phyloP scores from a whole-genome alignment of 148 eudicot species.

The Spergularia marina region DNA sequence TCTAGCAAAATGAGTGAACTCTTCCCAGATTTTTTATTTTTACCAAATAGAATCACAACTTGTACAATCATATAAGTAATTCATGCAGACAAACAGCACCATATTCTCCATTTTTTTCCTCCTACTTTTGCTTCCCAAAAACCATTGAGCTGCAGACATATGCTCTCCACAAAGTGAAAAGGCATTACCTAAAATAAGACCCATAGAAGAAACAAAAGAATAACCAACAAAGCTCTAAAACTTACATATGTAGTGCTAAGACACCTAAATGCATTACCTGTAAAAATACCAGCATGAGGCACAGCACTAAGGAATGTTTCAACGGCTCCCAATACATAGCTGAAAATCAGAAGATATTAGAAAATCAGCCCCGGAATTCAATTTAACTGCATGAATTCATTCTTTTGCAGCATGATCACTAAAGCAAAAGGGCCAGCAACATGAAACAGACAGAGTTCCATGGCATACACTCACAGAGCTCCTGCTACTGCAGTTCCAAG shows the following conservation, averaged over 20 bases:
- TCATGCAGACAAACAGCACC: too few species aligned
- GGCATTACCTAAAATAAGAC: background rate
- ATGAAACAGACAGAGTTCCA: conserved; percentile 13
- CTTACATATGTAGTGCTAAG: too few species aligned
- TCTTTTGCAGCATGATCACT: background rate
- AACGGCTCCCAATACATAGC: conserved; percentile 99
- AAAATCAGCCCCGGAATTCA: background rate
- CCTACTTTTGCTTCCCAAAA: too few species aligned
- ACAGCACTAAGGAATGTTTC: conserved; percentile 96
- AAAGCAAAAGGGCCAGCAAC: background rate
- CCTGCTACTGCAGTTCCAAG: conserved; percentile 99
- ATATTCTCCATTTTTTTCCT: too few species aligned
- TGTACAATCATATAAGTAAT: too few species aligned
- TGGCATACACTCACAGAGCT: conserved; percentile 79
- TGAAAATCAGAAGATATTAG: conserved; percentile 34
- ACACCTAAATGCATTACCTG: conserved; percentile 40
- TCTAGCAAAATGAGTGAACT: too few species aligned
- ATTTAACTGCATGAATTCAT: background rate
- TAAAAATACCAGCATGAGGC: conserved; percentile 86
- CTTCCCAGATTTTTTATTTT: too few species aligned
- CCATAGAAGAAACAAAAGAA: background rate
- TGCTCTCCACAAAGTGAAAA: background rate
- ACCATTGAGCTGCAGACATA: background rate
- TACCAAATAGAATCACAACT: too few species aligned
- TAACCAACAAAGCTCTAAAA: background rate